phyloP scores from a whole-genome alignment of 2,329 filamentous ascomycete species.

The Xylariaceae sp. region DNA sequence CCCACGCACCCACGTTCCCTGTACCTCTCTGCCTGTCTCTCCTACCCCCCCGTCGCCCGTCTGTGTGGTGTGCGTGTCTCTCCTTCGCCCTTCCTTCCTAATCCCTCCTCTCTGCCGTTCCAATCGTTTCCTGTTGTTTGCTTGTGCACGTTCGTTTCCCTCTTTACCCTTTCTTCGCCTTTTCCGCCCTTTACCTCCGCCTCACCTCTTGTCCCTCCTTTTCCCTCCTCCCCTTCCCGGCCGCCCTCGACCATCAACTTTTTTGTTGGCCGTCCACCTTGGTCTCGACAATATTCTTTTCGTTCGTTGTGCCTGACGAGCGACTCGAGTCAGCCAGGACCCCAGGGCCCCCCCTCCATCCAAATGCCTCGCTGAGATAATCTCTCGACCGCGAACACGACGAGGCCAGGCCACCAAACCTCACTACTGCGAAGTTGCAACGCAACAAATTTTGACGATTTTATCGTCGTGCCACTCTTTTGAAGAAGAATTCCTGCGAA shows the following conservation, averaged over 20 bases:
- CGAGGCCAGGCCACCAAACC: slow-evolving; percentile 11
- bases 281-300: slow-evolving; percentile 17
- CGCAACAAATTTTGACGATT: slow-evolving; percentile 24
- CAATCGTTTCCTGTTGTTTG: slow-evolving; percentile 11
- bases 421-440: too few species aligned
- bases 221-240: slow-evolving; percentile 21
- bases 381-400: slow-evolving; percentile 18
- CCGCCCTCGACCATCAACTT: slow-evolving; percentile 26
- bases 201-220: slow-evolving; percentile 24
- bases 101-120: slow-evolving; percentile 4
- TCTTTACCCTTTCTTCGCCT: slow-evolving; percentile 13
- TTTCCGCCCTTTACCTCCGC: slow-evolving; percentile 20
- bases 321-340: slow-evolving; percentile 16
- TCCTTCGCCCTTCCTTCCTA: slow-evolving; percentile 4
- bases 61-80: not conserved
- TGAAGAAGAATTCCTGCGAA: slow-evolving; percentile 12
- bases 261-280: slow-evolving; percentile 15
- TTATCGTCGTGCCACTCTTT: slow-evolving; percentile 29
- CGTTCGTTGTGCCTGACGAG: slow-evolving; percentile 17
- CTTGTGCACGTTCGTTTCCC: slow-evolving; percentile 20
- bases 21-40: slow-evolving; percentile 1
- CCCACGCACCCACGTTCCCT: slow-evolving; percentile 2
- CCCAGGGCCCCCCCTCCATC: slow-evolving; percentile 12
- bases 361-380: slow-evolving; percentile 24
- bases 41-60: slow-evolving; percentile 1